A percentile compares a stretch with the other conserved stretches of the same genome.
Conservation (phyloP, 1,284 basidiomycete genomes). For the Cryptococcus sp. region DNA sequence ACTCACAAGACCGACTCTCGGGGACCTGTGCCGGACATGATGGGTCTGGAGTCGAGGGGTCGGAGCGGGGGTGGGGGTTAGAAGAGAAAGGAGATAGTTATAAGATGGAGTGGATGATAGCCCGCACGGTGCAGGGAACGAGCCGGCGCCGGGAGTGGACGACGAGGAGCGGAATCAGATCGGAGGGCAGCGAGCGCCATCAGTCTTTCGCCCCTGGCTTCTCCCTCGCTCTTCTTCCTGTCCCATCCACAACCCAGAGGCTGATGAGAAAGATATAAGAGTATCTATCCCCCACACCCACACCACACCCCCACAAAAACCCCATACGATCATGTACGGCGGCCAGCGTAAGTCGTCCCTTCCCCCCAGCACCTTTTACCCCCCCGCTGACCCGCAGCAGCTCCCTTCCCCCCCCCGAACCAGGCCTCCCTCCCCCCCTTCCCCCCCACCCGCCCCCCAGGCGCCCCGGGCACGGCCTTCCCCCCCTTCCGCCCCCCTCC, state of each 20-base stretch:
- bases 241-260: too few relatives aligned
- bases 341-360: background rate
- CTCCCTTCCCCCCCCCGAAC: slow-evolving; percentile 17
- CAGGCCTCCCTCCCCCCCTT: slow-evolving; percentile 25
- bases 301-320: too few relatives aligned
- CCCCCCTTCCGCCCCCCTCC: slow-evolving; percentile 23
- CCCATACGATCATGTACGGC: background rate
- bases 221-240: too few relatives aligned
- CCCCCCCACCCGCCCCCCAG: slow-evolving; percentile 17
- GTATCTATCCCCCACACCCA: too few relatives aligned
- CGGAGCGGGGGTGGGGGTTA: background rate
- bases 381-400: background rate
- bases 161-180: background rate
- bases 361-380: too few relatives aligned
- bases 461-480: slow-evolving; percentile 9
- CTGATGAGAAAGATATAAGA: too few relatives aligned
- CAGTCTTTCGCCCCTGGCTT: too few relatives aligned
- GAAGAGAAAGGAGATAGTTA: slow-evolving; percentile 2
- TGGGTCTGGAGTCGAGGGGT: slow-evolving; percentile 12
- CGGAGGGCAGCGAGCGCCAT: too few relatives aligned
- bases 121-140: background rate
- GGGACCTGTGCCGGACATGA: slow-evolving; percentile 82
- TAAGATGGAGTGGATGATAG: background rate
- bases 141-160: background rate
- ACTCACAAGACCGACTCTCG: slow-evolving; percentile 78